These are phyloP conservation scores for Brettanomyces sp. DNA, from an alignment of 805 yeast genomes.

Conservation along the genomic window DNA sequence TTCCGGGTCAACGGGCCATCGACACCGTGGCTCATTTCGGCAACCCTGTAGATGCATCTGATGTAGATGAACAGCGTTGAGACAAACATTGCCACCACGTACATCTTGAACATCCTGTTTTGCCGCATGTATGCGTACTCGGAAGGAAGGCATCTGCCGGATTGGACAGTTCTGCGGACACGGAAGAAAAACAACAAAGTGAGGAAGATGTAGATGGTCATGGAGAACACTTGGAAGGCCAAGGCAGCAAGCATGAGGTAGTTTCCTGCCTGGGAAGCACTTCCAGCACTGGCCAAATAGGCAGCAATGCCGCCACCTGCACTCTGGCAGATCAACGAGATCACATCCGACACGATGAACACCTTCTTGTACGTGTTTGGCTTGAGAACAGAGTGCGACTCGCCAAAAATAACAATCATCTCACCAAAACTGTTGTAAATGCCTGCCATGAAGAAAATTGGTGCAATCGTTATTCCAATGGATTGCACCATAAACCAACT, in stretches of 20 bases:
- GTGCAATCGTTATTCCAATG: conserved; percentile 58
- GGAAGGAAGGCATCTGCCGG: background rate
- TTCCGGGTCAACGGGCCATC: conserved; percentile 48
- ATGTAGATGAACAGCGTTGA: conserved; percentile 34
- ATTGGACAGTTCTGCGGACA: conserved; percentile 18
- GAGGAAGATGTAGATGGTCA: conserved; percentile 46
- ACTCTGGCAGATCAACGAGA: conserved; percentile 54
- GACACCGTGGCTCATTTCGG: conserved; percentile 69
- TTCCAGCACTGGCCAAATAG: conserved; percentile 22
- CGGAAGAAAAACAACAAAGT: conserved; percentile 35
- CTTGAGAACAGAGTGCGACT: conserved; percentile 33
- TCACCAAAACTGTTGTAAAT: conserved; percentile 60
- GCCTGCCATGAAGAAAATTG: conserved; percentile 73
- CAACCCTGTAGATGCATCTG: conserved; percentile 61
- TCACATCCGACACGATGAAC: conserved; percentile 52
- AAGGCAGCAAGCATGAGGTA: conserved; percentile 68
- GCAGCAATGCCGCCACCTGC: conserved; percentile 68
- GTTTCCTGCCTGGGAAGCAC: conserved; percentile 3
- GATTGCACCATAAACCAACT: conserved; percentile 48
- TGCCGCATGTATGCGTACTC: background rate
- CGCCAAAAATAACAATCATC: conserved; percentile 48
- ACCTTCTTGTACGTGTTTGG: conserved; percentile 50
- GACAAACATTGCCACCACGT: background rate
- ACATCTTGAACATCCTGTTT: background rate
- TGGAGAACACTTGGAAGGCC: conserved; percentile 59